These are phyloP conservation scores for Anastatica hierochuntica DNA, from an alignment of 345 rosid genomes.

Conservation along the genomic window DNA sequence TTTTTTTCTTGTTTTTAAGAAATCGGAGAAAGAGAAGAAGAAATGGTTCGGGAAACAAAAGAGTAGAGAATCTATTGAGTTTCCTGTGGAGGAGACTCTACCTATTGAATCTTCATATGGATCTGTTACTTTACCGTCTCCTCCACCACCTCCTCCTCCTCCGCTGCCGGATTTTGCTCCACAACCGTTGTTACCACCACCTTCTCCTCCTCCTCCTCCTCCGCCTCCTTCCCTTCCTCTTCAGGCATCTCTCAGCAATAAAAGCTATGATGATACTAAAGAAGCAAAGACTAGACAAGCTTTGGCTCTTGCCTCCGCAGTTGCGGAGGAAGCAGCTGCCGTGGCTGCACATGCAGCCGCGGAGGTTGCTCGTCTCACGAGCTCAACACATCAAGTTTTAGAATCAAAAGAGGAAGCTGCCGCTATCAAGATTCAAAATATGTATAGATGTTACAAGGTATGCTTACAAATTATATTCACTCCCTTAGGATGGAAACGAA, in stretches of 20 bases:
- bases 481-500: too few relatives aligned
- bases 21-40: constrained; percentile 20
- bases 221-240: constrained; percentile 10
- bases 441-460: constrained; percentile 24
- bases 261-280: neutral
- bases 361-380: constrained; percentile 19
- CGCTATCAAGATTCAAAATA: constrained; percentile 26
- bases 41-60: constrained; percentile 23
- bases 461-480: neutral
- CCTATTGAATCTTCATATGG: constrained; percentile 4
- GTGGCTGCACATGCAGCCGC: constrained; percentile 28
- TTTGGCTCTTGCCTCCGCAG: constrained; percentile 21
- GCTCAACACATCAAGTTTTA: neutral
- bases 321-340: constrained; percentile 27
- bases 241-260: neutral
- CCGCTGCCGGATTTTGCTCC: constrained; percentile 15
- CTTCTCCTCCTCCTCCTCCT: constrained; percentile 11
- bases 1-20: constrained; percentile 13
- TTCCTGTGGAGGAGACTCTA: constrained; percentile 1
- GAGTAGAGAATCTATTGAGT: constrained; percentile 18
- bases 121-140: constrained; percentile 2
- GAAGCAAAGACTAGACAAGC: constrained; percentile 23
- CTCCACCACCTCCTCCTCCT: constrained; percentile 15
- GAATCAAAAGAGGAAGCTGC: constrained; percentile 15
- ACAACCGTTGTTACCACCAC: constrained; percentile 24